These are phyloP conservation scores for Clathrus columnatus DNA, from an alignment of 768 basidiomycete species.

Conservation along the genomic window DNA sequence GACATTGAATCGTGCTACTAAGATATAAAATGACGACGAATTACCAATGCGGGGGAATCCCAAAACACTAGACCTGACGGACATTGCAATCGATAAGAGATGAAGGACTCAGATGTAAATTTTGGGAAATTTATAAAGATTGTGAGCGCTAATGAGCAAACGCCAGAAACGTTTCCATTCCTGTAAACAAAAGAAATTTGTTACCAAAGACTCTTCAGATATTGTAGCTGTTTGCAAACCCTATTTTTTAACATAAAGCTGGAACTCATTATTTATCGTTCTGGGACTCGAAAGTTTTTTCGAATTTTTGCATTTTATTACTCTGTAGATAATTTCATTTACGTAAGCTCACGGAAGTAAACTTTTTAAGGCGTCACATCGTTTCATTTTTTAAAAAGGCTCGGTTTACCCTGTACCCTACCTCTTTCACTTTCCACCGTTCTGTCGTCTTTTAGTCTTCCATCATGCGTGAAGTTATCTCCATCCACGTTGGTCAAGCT, in stretches of 20 bases:
- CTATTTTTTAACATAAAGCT: too few relatives aligned
- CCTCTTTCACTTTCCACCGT: not conserved
- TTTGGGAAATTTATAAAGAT: not conserved
- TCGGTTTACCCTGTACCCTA: constrained; percentile 4
- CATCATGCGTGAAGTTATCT: constrained; percentile 91
- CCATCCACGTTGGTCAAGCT: constrained; percentile 97
- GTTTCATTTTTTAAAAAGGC: constrained; percentile 6
- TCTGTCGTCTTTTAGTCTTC: not conserved
- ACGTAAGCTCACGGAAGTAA: not conserved
- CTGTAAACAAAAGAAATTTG: not conserved
- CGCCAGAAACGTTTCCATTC: not conserved
- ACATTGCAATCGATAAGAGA: not conserved
- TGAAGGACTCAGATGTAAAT: not conserved
- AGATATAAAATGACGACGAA: constrained; percentile 13
- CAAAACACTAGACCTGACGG: constrained; percentile 75
- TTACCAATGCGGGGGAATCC: constrained; percentile 89
- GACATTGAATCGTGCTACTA: not conserved
- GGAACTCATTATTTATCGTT: too few relatives aligned
- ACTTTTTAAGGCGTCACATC: constrained; percentile 8
- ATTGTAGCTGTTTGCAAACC: not conserved
- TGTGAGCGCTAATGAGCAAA: not conserved
- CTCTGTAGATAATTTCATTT: too few relatives aligned
- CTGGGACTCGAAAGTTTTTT: too few relatives aligned
- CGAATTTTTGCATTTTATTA: too few relatives aligned
- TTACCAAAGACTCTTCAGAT: not conserved